These are phyloP conservation scores for Arthrobotrys musiformis DNA, from an alignment of 2,329 filamentous ascomycete species.

Conservation along the genomic window DNA sequence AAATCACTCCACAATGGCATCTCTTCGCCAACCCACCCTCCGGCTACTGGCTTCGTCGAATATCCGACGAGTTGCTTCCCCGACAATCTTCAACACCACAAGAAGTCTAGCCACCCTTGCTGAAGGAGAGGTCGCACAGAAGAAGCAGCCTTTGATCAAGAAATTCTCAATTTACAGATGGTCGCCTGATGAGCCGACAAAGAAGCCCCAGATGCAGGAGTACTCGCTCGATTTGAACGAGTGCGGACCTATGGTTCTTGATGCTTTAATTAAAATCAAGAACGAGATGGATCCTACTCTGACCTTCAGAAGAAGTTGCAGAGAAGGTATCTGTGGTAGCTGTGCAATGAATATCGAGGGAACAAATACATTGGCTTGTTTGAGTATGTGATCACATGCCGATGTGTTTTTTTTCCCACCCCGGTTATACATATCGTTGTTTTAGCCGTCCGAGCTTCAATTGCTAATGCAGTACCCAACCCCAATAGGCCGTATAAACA, in stretches of 20 bases:
- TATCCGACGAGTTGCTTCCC: slow-evolving; percentile 55
- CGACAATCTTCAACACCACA: slow-evolving; percentile 49
- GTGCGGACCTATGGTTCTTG: slow-evolving; percentile 98
- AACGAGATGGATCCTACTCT: slow-evolving; percentile 97
- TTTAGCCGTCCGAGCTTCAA: slow-evolving; percentile 59
- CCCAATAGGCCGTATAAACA: slow-evolving; percentile 84
- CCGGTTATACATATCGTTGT: slow-evolving; percentile 29
- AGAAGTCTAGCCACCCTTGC: slow-evolving; percentile 65
- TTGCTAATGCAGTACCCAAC: slow-evolving; percentile 21
- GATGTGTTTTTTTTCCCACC: no score
- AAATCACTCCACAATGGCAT: slow-evolving; percentile 32
- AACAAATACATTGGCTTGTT: slow-evolving; percentile 94
- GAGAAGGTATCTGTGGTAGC: slow-evolving; percentile 98
- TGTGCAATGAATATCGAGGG: slow-evolving; percentile 99
- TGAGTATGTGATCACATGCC: slow-evolving; percentile 76
- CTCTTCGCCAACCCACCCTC: slow-evolving; percentile 53
- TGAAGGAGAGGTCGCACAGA: slow-evolving; percentile 70
- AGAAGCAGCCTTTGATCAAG: slow-evolving; percentile 74
- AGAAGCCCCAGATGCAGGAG: slow-evolving; percentile 94
- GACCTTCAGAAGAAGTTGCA: slow-evolving; percentile 93
- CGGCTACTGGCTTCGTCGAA: slow-evolving; percentile 57
- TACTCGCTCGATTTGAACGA: slow-evolving; percentile 98
- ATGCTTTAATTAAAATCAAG: slow-evolving; percentile 97
- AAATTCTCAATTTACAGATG: slow-evolving; percentile 99
- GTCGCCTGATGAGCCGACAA: slow-evolving; percentile 90